A percentile compares a stretch with the other conserved stretches of the same genome.
Conservation (phyloP, 306 rosid species). For the Carpinus fangiana region DNA sequence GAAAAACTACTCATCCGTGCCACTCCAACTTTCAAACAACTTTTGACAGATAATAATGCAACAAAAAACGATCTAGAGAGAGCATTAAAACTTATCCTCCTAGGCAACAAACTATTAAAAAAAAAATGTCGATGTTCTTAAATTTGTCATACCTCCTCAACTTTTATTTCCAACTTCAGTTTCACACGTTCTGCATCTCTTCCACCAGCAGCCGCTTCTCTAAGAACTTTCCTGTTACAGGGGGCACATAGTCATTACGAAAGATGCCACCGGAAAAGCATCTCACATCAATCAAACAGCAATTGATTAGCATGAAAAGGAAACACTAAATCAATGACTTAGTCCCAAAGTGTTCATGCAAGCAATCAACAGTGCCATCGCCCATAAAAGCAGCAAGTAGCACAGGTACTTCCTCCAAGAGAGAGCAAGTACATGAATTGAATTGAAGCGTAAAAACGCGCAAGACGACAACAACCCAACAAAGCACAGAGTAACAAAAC, state of each 20-base stretch:
- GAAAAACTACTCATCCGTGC: not conserved
- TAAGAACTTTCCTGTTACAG: conserved; percentile 72
- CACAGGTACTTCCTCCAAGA: not conserved
- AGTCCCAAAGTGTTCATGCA: not conserved
- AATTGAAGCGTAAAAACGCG: not conserved
- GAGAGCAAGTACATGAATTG: not conserved
- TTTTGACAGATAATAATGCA: not conserved
- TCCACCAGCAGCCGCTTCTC: conserved; percentile 81
- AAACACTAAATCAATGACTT: conserved; percentile 3
- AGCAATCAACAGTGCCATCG: not conserved
- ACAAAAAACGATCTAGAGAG: not conserved
- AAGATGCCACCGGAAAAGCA: not conserved
- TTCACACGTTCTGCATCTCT: conserved; percentile 87
- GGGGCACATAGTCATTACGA: not conserved
- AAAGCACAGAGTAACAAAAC: not conserved
- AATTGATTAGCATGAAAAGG: not conserved
- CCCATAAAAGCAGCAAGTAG: not conserved
- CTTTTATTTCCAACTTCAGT: conserved; percentile 83
- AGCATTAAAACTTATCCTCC: not conserved
- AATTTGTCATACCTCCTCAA: conserved; percentile 67
- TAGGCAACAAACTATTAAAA: not conserved
- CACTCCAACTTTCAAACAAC: not conserved
- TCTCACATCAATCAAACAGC: not conserved
- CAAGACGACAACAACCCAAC: not conserved
- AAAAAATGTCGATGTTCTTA: not conserved